These are phyloP conservation scores for Xylaria castorea DNA, from an alignment of 495 filamentous ascomycete species.

Conservation along the genomic window DNA sequence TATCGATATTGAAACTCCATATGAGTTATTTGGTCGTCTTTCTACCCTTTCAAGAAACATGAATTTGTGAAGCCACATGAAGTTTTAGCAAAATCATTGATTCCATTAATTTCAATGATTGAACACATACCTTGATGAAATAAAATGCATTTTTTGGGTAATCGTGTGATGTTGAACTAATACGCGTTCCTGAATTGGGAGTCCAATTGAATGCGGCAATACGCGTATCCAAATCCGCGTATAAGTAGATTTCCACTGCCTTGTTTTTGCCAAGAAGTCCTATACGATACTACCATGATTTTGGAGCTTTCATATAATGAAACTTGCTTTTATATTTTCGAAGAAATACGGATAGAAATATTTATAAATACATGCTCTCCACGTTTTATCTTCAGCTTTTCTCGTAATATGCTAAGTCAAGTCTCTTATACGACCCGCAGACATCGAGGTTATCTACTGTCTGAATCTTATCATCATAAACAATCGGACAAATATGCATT, in stretches of 20 bases:
- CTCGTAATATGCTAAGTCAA: background rate
- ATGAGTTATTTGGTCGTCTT: too few species aligned
- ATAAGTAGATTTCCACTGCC: background rate
- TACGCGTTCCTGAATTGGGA: background rate
- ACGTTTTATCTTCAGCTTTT: background rate
- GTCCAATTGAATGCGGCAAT: background rate
- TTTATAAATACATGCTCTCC: background rate
- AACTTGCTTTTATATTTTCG: background rate
- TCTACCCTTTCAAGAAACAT: too few species aligned
- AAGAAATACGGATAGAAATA: background rate
- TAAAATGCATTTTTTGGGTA: too few species aligned
- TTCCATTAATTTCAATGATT: too few species aligned
- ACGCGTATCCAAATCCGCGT: slow-evolving; percentile 8
- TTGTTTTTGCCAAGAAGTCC: background rate
- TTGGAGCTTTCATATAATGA: background rate
- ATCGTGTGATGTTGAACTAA: background rate
- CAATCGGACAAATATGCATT: background rate
- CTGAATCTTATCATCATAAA: too few species aligned
- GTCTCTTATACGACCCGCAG: too few species aligned
- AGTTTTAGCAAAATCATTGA: too few species aligned
- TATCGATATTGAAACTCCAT: background rate
- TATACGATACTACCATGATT: background rate
- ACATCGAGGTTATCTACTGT: too few species aligned
- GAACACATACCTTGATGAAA: too few species aligned
- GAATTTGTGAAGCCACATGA: too few species aligned